A percentile compares a stretch with the other conserved stretches of the same genome.
These are phyloP conservation scores for Xylariomycetidae sp. DNA, from an alignment of 2,329 filamentous ascomycete genomes.

Conservation along the genomic window DNA sequence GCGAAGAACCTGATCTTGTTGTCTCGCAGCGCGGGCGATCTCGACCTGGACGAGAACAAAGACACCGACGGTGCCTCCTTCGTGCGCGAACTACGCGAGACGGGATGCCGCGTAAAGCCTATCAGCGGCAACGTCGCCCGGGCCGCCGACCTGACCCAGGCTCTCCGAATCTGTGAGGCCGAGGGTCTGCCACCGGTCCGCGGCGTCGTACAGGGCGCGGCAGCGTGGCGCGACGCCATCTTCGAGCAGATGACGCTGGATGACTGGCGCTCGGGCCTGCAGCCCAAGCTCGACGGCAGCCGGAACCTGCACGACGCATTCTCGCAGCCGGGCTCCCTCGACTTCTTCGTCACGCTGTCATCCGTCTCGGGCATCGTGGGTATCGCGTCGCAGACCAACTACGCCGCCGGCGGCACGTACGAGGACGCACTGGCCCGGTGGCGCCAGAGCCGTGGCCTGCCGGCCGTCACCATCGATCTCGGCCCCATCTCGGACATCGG, in stretches of 20 bases:
- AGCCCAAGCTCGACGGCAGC: slow-evolving; percentile 3
- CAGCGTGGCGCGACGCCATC: slow-evolving; percentile 12
- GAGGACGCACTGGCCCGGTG: no score
- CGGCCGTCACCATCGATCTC: no score
- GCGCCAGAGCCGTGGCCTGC: no score
- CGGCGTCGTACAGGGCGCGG: slow-evolving; percentile 16
- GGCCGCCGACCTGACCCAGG: slow-evolving; percentile 6
- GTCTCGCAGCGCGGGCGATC: slow-evolving; percentile 7
- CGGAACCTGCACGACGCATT: slow-evolving; percentile 10
- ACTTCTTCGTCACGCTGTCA: slow-evolving; percentile 24
- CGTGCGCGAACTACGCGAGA: no score
- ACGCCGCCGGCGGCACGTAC: no score
- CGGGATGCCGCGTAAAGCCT: slow-evolving; percentile 5
- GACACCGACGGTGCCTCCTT: slow-evolving; percentile 3
- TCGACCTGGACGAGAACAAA: slow-evolving; percentile 7
- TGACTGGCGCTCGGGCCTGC: slow-evolving; percentile 3
- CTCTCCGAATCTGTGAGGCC: slow-evolving; percentile 6
- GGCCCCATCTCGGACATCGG: no score
- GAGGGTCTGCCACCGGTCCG: slow-evolving; percentile 12
- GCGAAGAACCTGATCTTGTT: slow-evolving; percentile 15
- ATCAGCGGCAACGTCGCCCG: slow-evolving; percentile 11
- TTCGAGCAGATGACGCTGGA: slow-evolving; percentile 12
- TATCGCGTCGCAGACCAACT: slow-evolving; percentile 21
- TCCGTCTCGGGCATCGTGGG: slow-evolving; percentile 18
- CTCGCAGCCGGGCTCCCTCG: slow-evolving; percentile 14